A percentile compares a stretch with the other conserved stretches of the same genome.
phyloP scores from a whole-genome alignment of 495 filamentous ascomycete species.

The Margaritispora aquatica region DNA sequence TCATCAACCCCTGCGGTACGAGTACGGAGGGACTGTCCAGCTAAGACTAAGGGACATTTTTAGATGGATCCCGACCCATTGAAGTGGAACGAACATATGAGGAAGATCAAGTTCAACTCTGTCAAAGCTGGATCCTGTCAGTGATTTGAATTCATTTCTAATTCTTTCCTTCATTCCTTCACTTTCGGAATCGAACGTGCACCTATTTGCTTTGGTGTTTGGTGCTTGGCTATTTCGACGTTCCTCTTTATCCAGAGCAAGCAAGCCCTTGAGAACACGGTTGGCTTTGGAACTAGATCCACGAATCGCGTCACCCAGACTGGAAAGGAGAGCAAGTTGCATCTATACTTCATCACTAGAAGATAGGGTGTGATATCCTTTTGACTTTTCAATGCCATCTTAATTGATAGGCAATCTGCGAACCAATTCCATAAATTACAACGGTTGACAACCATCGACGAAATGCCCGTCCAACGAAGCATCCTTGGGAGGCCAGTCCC shows the following conservation, averaged over 20 bases:
- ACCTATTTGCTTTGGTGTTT: too few relatives aligned
- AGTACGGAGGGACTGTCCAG: too few relatives aligned
- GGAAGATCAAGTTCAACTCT: neutral
- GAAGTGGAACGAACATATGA: neutral
- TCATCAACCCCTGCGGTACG: neutral
- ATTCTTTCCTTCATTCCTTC: neutral
- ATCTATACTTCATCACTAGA: neutral
- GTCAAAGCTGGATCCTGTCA: neutral
- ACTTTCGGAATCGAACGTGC: too few relatives aligned
- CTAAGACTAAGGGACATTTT: neutral
- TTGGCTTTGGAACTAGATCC: too few relatives aligned
- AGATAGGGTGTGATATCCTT: neutral
- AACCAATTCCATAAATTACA: neutral
- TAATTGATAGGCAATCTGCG: neutral
- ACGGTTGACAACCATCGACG: neutral
- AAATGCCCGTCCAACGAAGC: conserved; percentile 46
- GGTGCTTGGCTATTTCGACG: neutral
- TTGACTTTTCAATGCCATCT: conserved; percentile 3
- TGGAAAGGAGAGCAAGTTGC: neutral
- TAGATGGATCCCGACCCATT: neutral
- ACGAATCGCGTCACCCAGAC: neutral
- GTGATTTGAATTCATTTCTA: neutral
- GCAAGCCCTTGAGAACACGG: neutral
- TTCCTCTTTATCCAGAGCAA: neutral
- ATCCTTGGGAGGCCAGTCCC: conserved; percentile 39